These are phyloP conservation scores for Royoungia palumana DNA, from an alignment of 768 basidiomycete genomes.

Conservation along the genomic window DNA sequence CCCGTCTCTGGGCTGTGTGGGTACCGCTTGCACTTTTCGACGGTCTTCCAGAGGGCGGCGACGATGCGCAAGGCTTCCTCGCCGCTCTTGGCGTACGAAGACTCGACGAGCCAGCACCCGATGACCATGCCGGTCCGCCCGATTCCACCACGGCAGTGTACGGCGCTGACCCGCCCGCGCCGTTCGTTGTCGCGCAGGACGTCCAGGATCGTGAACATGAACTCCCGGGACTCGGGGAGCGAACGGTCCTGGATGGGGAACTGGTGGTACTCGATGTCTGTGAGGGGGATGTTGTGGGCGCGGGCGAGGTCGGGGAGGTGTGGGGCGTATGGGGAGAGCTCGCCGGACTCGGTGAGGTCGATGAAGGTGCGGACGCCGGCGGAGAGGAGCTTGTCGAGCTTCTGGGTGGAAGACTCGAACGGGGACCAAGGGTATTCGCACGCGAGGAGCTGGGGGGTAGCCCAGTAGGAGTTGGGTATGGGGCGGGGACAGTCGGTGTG, in stretches of 20 bases:
- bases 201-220: conserved; percentile 56
- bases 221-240: conserved; percentile 55
- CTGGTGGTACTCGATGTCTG: conserved; percentile 67
- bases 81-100: conserved; percentile 57
- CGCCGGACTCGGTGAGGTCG: conserved; percentile 80
- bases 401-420: conserved; percentile 50
- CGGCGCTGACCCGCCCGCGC: conserved; percentile 60
- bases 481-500: conserved; percentile 42
- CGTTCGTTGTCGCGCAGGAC: conserved; percentile 58
- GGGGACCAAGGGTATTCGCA: conserved; percentile 83
- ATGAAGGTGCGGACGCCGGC: conserved; percentile 79
- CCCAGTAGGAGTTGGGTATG: conserved; percentile 87
- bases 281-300: conserved; percentile 52
- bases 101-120: conserved; percentile 77
- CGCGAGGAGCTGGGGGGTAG: conserved; percentile 64
- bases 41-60: conserved; percentile 66
- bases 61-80: conserved; percentile 63
- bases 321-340: conserved; percentile 63
- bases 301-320: conserved; percentile 52
- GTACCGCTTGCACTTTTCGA: conserved; percentile 74
- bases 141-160: conserved; percentile 79
- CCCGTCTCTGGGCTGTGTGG: conserved; percentile 80
- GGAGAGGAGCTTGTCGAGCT: conserved; percentile 67
- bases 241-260: conserved; percentile 76
- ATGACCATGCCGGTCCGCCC: conserved; percentile 62